phyloP scores from a whole-genome alignment of 768 basidiomycete species.

The Tylopilus cervinicoccineus region DNA sequence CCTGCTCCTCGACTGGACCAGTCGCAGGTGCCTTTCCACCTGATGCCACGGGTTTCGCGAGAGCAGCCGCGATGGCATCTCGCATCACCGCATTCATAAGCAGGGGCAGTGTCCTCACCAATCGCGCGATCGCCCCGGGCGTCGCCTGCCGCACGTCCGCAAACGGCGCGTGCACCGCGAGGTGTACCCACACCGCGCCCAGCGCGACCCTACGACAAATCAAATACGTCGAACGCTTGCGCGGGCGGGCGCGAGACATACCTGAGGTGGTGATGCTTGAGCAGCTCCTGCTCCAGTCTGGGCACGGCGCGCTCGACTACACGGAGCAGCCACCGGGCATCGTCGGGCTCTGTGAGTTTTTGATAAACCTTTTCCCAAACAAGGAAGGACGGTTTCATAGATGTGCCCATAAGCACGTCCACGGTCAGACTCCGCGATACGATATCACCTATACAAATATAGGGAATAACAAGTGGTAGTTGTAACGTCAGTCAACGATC shows the following conservation, averaged over 20 bases:
- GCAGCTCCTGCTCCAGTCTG: conserved; percentile 47
- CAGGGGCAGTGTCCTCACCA: conserved; percentile 40
- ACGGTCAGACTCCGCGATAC: conserved; percentile 46
- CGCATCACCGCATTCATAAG: conserved; percentile 50
- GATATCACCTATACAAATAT: conserved; percentile 37
- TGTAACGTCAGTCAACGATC: background rate
- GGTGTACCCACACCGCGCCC: conserved; percentile 64
- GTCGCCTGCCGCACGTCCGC: conserved; percentile 50
- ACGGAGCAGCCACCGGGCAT: conserved; percentile 74
- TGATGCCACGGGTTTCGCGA: conserved; percentile 36
- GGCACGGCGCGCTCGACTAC: conserved; percentile 50
- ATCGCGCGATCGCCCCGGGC: conserved; percentile 38
- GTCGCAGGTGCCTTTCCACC: conserved; percentile 10
- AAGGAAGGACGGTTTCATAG: conserved; percentile 78
- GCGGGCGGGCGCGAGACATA: background rate
- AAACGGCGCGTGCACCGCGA: conserved; percentile 58
- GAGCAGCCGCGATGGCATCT: conserved; percentile 51
- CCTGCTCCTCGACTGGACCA: conserved; percentile 29
- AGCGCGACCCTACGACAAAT: conserved; percentile 47
- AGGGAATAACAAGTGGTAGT: background rate
- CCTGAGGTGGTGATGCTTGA: conserved; percentile 54
- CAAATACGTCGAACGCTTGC: too few species aligned
- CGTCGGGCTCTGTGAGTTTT: conserved; percentile 56
- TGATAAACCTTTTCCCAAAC: conserved; percentile 86
- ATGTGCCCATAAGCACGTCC: conserved; percentile 43